Base-by-base conservation (phyloP, 2,329 filamentous ascomycete species). In the Monosporascus cannonballus region DNA sequence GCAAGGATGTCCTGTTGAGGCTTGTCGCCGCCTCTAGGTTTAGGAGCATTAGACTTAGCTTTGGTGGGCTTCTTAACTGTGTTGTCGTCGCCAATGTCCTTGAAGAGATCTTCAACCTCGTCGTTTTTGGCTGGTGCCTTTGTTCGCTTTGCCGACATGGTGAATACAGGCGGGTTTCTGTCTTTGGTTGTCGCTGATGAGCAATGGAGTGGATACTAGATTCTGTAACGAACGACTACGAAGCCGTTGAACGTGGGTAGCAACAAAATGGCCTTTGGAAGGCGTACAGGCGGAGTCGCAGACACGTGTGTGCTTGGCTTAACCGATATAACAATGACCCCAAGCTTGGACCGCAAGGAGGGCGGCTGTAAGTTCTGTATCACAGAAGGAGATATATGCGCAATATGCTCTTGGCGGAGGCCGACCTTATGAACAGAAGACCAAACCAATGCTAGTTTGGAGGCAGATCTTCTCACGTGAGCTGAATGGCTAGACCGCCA, bases 1-100 rank as follows among this genome's bases (percentile, higher is more conserved):
- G 91, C 91, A 39, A 97, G 80, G 53, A 93, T 84, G 67, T 96
- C 91, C 61, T 89, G 80, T 63, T 86, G 79, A 61, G 64, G 60
- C 58, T 73, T 66, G 37, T 61, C 65, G 22, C 24, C 17, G 27
- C 61, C 61, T 53, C 67, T 66, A 49, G 73, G 64, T 67, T 79
- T 80, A 59, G 75, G 70, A 51, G 74, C 69, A 51, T 77, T 72
- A 51, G 79, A 77, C 58, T 76, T 71, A 56, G 76, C 67, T 64
- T 78, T 78, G 61, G 69, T 70, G 18, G 73, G 59, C 66, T 83
- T 83, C 65, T 78, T 78, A 55, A 73, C 58, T 52, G 74, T 71
- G 56, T 69, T 66, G 52, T 82, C 78, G 60, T 79, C 73, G 58
- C 76, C 77, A 62, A 87, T 79, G 55, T 78, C 81, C 56, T 83